Percentiles rank a stretch among this genome's conserved stretches.
Conservation (phyloP, 805 yeast genomes). For the Geotrichum ghanense region DNA sequence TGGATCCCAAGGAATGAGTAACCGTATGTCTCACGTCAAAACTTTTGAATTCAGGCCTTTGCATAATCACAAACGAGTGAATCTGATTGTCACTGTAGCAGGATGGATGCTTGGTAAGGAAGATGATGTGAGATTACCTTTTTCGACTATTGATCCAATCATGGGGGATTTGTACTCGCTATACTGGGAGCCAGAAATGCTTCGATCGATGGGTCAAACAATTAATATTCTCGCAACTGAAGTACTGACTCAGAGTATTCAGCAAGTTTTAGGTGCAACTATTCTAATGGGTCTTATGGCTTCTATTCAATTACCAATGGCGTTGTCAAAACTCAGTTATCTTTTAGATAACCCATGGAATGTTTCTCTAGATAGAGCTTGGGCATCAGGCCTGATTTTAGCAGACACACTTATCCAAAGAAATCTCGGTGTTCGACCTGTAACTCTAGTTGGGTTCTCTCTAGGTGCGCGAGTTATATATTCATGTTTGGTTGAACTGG, state of each 20-base stretch:
- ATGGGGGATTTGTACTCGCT: conserved; percentile 93
- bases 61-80: conserved; percentile 82
- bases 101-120: conserved; percentile 97
- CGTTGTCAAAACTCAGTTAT: conserved; percentile 77
- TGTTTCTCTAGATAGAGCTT: conserved; percentile 91
- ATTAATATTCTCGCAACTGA: conserved; percentile 89
- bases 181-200: conserved; percentile 97
- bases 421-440: conserved; percentile 85
- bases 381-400: conserved; percentile 85
- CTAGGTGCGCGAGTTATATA: conserved; percentile 86
- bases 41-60: conserved; percentile 91
- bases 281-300: conserved; percentile 83
- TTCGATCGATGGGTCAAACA: conserved; percentile 92
- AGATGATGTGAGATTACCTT: conserved; percentile 94
- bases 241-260: conserved; percentile 83
- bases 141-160: conserved; percentile 92
- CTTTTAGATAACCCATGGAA: conserved; percentile 96
- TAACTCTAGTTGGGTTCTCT: conserved; percentile 86
- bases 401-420: conserved; percentile 86
- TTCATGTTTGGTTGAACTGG: conserved; percentile 79
- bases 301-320: conserved; percentile 87
- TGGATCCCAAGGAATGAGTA: conserved; percentile 74
- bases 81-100: conserved; percentile 75
- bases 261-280: conserved; percentile 89
- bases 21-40: conserved; percentile 81